Evolutionary conservation across 2,329 filamentous ascomycete species (phyloP).

Genomic region (Fusarium brachygibbosum): DNA sequence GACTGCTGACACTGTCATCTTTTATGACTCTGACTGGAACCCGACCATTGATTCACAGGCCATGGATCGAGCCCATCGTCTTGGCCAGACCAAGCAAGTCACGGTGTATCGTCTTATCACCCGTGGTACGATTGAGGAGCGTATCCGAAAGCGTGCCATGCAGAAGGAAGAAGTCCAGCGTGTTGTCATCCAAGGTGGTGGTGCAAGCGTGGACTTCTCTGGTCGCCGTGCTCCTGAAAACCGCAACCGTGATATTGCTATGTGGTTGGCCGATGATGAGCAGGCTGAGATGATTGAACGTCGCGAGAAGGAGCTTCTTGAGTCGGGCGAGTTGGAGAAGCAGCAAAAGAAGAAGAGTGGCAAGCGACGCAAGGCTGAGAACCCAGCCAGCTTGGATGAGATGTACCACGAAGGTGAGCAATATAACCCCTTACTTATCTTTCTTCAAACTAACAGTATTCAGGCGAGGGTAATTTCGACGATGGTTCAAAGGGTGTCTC

Average conservation of each 20-base stretch:
- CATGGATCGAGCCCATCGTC: slow-evolving; percentile 98
- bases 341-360: slow-evolving; percentile 72
- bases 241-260: slow-evolving; percentile 95
- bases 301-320: slow-evolving; percentile 87
- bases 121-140: slow-evolving; percentile 95
- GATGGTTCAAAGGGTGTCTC: slow-evolving; percentile 76
- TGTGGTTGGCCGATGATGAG: slow-evolving; percentile 98
- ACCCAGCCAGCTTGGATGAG: slow-evolving; percentile 82
- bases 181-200: slow-evolving; percentile 93
- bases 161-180: slow-evolving; percentile 99
- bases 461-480: slow-evolving; percentile 97
- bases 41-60: slow-evolving; percentile 98
- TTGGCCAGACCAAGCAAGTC: slow-evolving; percentile 95
- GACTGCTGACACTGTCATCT: slow-evolving; percentile 97
- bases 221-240: slow-evolving; percentile 89
- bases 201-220: slow-evolving; percentile 95
- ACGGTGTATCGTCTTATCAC: slow-evolving; percentile 98
- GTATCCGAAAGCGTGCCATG: slow-evolving; percentile 94
- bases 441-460: slow-evolving; percentile 44
- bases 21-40: slow-evolving; percentile 99
- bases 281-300: slow-evolving; percentile 94
- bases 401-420: slow-evolving; percentile 98
- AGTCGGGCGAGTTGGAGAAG: slow-evolving; percentile 77
- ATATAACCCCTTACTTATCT: neutral
- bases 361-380: slow-evolving; percentile 68